phyloP scores from a whole-genome alignment of 768 basidiomycete genomes.

The Mycena pura region DNA sequence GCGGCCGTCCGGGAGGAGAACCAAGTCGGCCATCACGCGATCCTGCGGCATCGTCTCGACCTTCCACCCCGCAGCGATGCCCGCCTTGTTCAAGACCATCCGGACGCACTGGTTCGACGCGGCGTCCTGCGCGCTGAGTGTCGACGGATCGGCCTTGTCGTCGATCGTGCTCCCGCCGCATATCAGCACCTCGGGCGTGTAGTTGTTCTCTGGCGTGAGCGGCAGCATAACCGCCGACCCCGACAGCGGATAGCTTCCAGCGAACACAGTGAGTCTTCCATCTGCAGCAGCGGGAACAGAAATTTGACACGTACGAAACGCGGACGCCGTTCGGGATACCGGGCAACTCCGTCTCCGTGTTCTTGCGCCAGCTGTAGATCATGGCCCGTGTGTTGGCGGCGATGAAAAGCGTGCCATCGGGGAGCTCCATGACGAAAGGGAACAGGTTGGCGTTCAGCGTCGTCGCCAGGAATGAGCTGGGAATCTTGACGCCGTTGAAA shows the following conservation, averaged over 20 bases:
- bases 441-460: conserved; percentile 20
- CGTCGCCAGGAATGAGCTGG: conserved; percentile 1
- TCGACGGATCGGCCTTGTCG: conserved; percentile 18
- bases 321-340: conserved; percentile 46
- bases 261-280: conserved; percentile 11
- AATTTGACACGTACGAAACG: background rate
- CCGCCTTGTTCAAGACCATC: conserved; percentile 36
- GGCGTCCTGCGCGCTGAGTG: conserved; percentile 31
- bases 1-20: conserved; percentile 43
- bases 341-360: conserved; percentile 42
- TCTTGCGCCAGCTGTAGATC: conserved; percentile 38
- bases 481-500: conserved; percentile 28
- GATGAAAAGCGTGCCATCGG: conserved; percentile 48
- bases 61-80: conserved; percentile 43
- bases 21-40: conserved; percentile 41
- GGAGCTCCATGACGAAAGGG: conserved; percentile 40
- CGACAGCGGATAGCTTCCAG: conserved; percentile 37
- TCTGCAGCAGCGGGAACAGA: conserved; percentile 1
- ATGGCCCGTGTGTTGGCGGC: conserved; percentile 46
- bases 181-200: conserved; percentile 37
- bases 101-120: conserved; percentile 43
- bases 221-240: conserved; percentile 38
- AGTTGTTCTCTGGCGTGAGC: conserved; percentile 34
- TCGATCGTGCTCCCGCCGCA: conserved; percentile 35
- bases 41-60: conserved; percentile 40